Evolutionary conservation across 2,329 filamentous ascomycete genomes (phyloP).

Genomic region (Calycina herbarum): DNA sequence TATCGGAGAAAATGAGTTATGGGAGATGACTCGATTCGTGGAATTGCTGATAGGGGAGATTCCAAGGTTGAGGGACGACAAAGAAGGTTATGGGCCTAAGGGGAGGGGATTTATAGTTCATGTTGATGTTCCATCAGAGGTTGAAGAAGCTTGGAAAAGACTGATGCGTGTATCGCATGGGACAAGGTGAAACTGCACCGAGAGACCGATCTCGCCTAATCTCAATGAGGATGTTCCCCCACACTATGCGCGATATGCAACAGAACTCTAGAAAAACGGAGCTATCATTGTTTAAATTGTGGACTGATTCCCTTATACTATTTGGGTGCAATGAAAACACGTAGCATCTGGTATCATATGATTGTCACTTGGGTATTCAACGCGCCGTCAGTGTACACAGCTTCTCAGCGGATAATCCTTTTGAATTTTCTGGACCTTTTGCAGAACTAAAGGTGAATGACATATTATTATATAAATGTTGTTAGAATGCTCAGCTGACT

Average conservation of each 20-base stretch:
- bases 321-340: neutral
- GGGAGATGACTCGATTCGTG: conserved; percentile 42
- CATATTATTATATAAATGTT: too few relatives aligned
- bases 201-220: too few relatives aligned
- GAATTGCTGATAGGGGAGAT: conserved; percentile 46
- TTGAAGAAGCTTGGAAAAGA: conserved; percentile 9
- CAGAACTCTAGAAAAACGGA: neutral
- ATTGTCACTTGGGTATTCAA: neutral
- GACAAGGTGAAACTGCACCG: neutral
- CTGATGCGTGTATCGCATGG: conserved; percentile 1
- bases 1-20: conserved; percentile 34
- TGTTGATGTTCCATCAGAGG: conserved; percentile 42
- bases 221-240: neutral
- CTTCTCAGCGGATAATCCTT: too few relatives aligned
- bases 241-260: conserved; percentile 4
- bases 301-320: neutral
- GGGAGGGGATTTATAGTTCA: conserved; percentile 46
- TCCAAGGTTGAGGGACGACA: conserved; percentile 44
- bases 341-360: neutral
- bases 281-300: conserved; percentile 3
- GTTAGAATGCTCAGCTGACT: too few relatives aligned
- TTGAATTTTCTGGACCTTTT: too few relatives aligned
- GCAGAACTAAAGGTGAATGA: too few relatives aligned
- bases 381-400: neutral
- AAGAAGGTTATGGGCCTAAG: conserved; percentile 45